Evolutionary conservation across 1,284 basidiomycete genomes (phyloP).

Genomic region (Coniophora puteana): DNA sequence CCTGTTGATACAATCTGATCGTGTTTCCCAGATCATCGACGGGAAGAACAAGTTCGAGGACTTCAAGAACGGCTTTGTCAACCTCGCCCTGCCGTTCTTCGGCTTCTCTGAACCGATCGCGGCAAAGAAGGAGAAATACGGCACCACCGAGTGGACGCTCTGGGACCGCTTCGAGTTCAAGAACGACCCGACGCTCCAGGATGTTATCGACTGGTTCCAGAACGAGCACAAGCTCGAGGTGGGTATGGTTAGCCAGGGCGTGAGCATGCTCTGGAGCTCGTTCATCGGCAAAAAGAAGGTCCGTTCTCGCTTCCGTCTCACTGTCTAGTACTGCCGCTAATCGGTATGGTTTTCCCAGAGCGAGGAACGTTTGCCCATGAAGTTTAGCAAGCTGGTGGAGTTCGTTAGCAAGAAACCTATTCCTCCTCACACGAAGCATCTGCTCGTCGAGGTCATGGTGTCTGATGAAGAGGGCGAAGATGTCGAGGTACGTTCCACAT

Average conservation of each 20-base stretch:
- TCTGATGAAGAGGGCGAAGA: slow-evolving; percentile 89
- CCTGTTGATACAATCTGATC: slow-evolving; percentile 1
- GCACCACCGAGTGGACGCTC: slow-evolving; percentile 89
- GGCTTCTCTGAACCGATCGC: slow-evolving; percentile 98
- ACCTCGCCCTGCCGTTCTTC: slow-evolving; percentile 97
- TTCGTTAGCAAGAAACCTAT: slow-evolving; percentile 92
- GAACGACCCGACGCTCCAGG: slow-evolving; percentile 84
- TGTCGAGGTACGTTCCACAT: slow-evolving; percentile 57
- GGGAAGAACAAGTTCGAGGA: slow-evolving; percentile 90
- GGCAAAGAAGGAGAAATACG: slow-evolving; percentile 89
- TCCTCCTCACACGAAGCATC: slow-evolving; percentile 73
- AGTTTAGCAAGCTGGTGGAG: slow-evolving; percentile 89
- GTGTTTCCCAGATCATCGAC: slow-evolving; percentile 76
- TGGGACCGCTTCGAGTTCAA: slow-evolving; percentile 98
- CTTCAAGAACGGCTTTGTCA: slow-evolving; percentile 99
- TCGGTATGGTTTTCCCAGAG: slow-evolving; percentile 44
- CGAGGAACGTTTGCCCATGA: slow-evolving; percentile 85
- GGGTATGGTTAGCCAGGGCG: slow-evolving; percentile 95
- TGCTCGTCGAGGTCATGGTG: slow-evolving; percentile 94
- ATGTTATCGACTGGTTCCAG: slow-evolving; percentile 86
- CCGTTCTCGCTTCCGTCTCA: slow-evolving; percentile 3
- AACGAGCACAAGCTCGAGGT: slow-evolving; percentile 85
- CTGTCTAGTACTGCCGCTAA: slow-evolving; percentile 3
- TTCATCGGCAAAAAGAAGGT: slow-evolving; percentile 93
- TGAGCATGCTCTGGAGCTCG: slow-evolving; percentile 97